Base-by-base conservation (phyloP, 768 basidiomycete species). In the Stropharia rugosoannulata region DNA sequence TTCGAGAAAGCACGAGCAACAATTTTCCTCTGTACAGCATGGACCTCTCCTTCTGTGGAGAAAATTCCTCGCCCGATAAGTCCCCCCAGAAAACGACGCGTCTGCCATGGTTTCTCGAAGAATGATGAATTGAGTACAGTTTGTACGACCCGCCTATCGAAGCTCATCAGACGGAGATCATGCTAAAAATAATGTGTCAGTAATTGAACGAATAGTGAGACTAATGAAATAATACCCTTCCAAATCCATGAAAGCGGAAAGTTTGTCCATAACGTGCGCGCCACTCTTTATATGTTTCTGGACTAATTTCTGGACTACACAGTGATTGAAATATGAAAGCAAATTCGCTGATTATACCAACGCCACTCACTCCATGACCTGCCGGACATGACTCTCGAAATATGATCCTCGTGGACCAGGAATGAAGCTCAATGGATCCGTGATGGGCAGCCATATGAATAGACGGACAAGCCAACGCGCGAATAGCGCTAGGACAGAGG, bases 21-120 rank as follows among this genome's bases (percentile, higher is more conserved):
- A 37, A 83, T 66, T 59, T 75, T 76, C 16, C 80, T 73, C 70
- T 79, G 76, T 29, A 67, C 51, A 49, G 68, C 72, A 62, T 83
- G 82, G 59, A 78, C 78, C 0, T 64, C 58, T 7, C 82, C 82
- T 68, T 83, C 83, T 70, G 75, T 75, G 1, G 79, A 75, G 63
- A 82, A 80, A 7, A 83, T 71, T 16, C 81, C 82, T 80, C 71
- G 71, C 6, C 82, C 82, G 59, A 84, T 72, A 5, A 83, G 68
- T 32, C 74, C 70, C 18, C 74, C 67, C n/a, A 85, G 64, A 37
- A 81, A 69, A 35, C 68, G 54, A 13, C 80, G 74, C 3, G 82
- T 83, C 61, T 81, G 80, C 80, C 80, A 81, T 6, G 83, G 82
- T 62, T 82, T 85, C 60, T 82, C 76, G 55, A 79, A 85, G 5